Evolutionary conservation across 2,329 filamentous ascomycete genomes (phyloP), one percentile per base, ranked within the genome.

Genomic region (Acrodontium crateriforme): DNA sequence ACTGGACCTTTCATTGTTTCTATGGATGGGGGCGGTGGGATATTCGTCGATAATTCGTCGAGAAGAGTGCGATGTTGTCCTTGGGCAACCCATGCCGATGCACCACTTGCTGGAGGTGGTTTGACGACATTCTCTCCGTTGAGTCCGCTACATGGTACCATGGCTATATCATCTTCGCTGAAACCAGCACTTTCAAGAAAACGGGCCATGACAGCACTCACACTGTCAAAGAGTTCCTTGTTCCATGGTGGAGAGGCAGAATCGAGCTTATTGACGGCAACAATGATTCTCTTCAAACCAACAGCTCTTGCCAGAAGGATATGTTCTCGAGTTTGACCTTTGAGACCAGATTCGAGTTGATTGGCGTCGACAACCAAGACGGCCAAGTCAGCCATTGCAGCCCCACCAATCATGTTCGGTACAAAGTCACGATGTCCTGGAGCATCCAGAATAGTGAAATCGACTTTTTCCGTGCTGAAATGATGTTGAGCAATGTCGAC

Each of bases 351-450:
- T 52, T 98, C 89, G 40, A 95, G 94, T 18, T 85, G 85, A 18
- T 87, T 89, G 4, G 87, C 79, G 51, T 98, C 89, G 35, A 98
- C 82, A 12, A 98, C 89, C 3, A 98, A 63, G 1, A 98, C 78
- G 0, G 85, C 89, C 54, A 95, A 89, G 52, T 98, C 89, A 7
- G 89, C 91, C 55, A 94, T 87, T 34, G 81, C 89, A 3, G 87
- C 84, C 9, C 89, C 89, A 2, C 87, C 87, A 51, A 98, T 94
- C 89, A 98, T 98, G 53, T 94, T 98, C 1, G 89, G 89, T 12
- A 98, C 84, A 49, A 95, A 98, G 51, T 98, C 89, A 35, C 76
- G 71, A 54, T 98, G 89, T 0, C 89, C 89, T 0, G 89, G 89
- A 0, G 89, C 87, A 51, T 98, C 89, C 4, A 98, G 66, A 24